Base-by-base conservation (phyloP, 495 filamentous ascomycete species). In the Lasiosphaeria ovina region DNA sequence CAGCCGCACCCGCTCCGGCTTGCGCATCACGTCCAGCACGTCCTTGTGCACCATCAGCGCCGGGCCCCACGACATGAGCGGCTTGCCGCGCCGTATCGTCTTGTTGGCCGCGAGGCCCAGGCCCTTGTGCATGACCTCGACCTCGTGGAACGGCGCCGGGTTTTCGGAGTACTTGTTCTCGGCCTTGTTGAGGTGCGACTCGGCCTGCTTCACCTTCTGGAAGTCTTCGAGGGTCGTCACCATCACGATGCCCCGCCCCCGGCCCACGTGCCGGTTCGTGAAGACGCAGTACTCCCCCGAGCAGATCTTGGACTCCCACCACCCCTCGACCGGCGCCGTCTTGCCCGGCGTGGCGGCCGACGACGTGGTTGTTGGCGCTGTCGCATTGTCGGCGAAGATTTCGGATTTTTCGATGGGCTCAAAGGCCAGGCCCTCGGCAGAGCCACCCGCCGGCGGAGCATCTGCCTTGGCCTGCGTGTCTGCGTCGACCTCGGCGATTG, bases 251-350 rank as follows among this genome's bases (percentile, higher is more conserved):
- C 72, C 73, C 8, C 68, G 62, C 6, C 66, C 66, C 3, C 62
- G 55, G n/a, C 62, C 60, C 16, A 72, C 17, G 4, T 52, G 44
- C 0, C 40, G 69, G 62, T 74, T 76, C 33, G 70, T 68, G 51
- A 66, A 73, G 59, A 76, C 61, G 61, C 73, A 76, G 65, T 63
- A 76, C n/a, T 54, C 36, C 31, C 59, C 65, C 31, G 62, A 42
- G 60, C 73, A 76, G 61, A 66, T 66, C 24, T 68, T 64, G 60
- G 69, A 61, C 9, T 66, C 44, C 56, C 62, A 67, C 71, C 71
- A 74, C 0, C 64, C 67, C 4, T 65, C 34, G 14, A 62, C 60
- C 11, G 69, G 67, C 1, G 67, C 61, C 0, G 42, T 11, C 14
- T 60, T 42, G 1, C 24, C 51, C 7, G 32, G 4, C 4, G n/a